Evolutionary conservation across 2,329 filamentous ascomycete species (phyloP).

Genomic region (Monosporascus cannonballus): DNA sequence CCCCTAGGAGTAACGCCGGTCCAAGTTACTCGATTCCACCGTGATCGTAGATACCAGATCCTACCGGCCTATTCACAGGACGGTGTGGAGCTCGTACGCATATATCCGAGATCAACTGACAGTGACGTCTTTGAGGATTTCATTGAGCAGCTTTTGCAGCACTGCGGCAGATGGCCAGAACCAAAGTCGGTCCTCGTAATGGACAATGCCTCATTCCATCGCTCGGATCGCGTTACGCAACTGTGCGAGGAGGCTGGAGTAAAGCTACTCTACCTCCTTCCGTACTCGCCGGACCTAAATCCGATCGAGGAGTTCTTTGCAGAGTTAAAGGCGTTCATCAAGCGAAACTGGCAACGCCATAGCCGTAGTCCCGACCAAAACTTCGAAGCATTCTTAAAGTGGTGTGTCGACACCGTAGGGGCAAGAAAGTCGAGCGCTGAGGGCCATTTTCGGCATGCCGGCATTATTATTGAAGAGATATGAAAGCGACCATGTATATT

Average conservation of each 20-base stretch:
- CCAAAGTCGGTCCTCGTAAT: conserved; percentile 25
- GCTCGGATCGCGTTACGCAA: conserved; percentile 14
- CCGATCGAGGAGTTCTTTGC: conserved; percentile 8
- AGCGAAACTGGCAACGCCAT: conserved; percentile 1
- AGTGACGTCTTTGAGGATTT: conserved; percentile 19
- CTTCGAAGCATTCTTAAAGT: conserved; percentile 18
- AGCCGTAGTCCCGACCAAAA: conserved; percentile 4
- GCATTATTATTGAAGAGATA: conserved; percentile 10
- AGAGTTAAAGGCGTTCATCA: conserved; percentile 5
- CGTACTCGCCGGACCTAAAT: conserved; percentile 5
- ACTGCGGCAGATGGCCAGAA: conserved; percentile 21
- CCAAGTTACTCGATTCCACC: conserved; percentile 11
- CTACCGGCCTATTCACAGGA: conserved; percentile 21
- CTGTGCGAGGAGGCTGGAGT: conserved; percentile 15
- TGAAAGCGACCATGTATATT: no score
- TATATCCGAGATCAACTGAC: conserved; percentile 19
- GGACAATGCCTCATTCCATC: conserved; percentile 24
- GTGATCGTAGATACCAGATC: conserved; percentile 5
- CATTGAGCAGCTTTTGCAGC: conserved; percentile 21
- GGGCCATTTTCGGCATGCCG: conserved; percentile 15
- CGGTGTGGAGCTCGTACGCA: conserved; percentile 13
- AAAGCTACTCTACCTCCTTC: conserved; percentile 5
- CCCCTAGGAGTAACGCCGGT: conserved; percentile 18
- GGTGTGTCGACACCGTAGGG: conserved; percentile 18
- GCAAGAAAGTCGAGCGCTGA: conserved; percentile 11